Percentiles rank a stretch among this genome's conserved stretches.
Evolutionary conservation across 768 basidiomycete species (phyloP).

Genomic region (Lentinula raphanica): DNA sequence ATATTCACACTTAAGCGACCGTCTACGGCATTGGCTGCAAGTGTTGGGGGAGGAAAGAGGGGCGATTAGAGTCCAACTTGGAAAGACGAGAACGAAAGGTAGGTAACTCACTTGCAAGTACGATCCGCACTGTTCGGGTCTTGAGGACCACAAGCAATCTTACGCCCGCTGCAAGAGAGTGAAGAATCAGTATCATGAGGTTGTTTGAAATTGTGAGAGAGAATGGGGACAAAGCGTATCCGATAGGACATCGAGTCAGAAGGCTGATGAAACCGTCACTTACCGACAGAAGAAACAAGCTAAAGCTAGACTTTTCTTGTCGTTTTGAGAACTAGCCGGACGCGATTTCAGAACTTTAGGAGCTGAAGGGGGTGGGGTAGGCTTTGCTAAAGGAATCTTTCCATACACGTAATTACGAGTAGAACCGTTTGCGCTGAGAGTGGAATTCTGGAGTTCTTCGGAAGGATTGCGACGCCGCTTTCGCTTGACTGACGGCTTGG

Average conservation of each 20-base stretch:
- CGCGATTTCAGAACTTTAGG: conserved; percentile 5
- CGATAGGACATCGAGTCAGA: neutral
- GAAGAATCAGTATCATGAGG: neutral
- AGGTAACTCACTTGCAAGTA: conserved; percentile 34
- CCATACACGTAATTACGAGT: conserved; percentile 8
- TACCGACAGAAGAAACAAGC: conserved; percentile 36
- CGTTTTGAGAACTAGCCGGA: conserved; percentile 3
- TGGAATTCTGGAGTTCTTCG: neutral
- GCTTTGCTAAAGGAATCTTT: conserved; percentile 6
- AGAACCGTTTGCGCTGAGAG: neutral
- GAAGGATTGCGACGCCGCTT: conserved; percentile 3
- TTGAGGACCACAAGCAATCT: conserved; percentile 35
- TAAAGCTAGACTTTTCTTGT: conserved; percentile 32
- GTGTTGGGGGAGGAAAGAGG: conserved; percentile 10
- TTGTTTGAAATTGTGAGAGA: neutral
- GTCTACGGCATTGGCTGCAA: conserved; percentile 65
- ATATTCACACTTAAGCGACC: conserved; percentile 66
- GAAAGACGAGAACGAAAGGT: neutral
- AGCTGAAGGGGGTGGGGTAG: neutral
- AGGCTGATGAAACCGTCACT: neutral
- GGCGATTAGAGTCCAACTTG: conserved; percentile 12
- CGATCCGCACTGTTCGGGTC: conserved; percentile 30
- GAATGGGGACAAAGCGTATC: neutral
- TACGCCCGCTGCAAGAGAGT: conserved; percentile 15
- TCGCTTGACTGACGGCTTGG: conserved; percentile 1